Base-by-base conservation (phyloP, 345 rosid species). In the Ceriops tagal region DNA sequence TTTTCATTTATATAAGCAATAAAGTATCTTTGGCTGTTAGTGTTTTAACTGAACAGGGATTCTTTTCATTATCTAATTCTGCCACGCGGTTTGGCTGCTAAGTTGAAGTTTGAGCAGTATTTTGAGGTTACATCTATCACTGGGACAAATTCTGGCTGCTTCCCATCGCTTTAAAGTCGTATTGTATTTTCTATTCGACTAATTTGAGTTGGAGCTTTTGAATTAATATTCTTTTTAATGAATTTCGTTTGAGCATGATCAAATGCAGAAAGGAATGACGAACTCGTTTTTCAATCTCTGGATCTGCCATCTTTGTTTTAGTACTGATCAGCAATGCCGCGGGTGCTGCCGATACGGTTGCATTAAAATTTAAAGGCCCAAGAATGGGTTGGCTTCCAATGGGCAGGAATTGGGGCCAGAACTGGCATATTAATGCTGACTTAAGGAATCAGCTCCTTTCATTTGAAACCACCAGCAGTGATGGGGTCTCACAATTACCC, bases 351-450 rank as follows among this genome's bases (percentile, higher is more conserved):
- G 99, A 96, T 75, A 32, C 88, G 60, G 56, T 62, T 37, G 87
- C 89, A 18, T 96, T 92, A 70, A 96, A 90, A 82, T 83, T 96
- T 20, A 96, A 89, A 78, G 99, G 99, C 5, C 86, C 98, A 4
- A 85, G 82, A 75, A 96, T 97, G 0, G 99, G 99, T 11, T 96
- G 99, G 99, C 89, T 96, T 78, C 84, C 87, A 5, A 96, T 92
- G 99, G 99, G 97, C 66, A 79, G 99, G 66, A 96, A 96, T 53
- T 96, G 99, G 99, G 99, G 99, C 37, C 99, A 95, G 60, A 95
- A 95, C 75, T 95, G 99, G 99, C 99, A 95, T 77, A 75, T 95
- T 28, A 95, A 89, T 80, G 97, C 92, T 3, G 83, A 96, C 77
- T 79, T 96, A 62, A 85, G 71, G 81, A 84, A 82, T 69, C 99